Evolutionary conservation across 2,329 filamentous ascomycete genomes (phyloP).

Genomic region (Magnaporthales sp.): DNA sequence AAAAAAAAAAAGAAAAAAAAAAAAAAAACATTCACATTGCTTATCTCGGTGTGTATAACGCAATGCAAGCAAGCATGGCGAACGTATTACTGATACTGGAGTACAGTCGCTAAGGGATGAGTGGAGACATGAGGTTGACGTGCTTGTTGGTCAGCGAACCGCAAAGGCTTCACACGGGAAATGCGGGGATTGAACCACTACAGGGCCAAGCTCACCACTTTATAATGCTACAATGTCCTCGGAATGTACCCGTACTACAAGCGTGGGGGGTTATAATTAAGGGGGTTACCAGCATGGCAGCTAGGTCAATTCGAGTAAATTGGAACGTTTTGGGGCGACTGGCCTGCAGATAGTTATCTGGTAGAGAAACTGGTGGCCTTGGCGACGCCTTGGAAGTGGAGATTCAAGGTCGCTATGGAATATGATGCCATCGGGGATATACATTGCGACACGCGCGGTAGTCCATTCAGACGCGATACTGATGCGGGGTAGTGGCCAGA

Average conservation of each 20-base stretch:
- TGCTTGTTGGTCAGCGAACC: neutral
- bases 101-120: neutral
- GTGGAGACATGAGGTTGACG: neutral
- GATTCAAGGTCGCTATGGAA: neutral
- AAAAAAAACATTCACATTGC: neutral
- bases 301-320: too few species aligned
- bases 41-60: neutral
- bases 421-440: conserved; percentile 5
- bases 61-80: conserved; percentile 2
- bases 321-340: too few species aligned
- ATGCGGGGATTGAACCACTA: neutral
- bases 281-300: neutral
- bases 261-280: neutral
- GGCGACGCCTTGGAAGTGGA: neutral
- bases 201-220: neutral
- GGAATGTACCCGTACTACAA: neutral
- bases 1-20: too few species aligned
- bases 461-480: neutral
- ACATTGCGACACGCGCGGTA: neutral
- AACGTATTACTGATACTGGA: conserved; percentile 2
- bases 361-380: neutral
- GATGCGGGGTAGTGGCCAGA: neutral
- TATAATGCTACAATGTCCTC: neutral
- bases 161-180: neutral
- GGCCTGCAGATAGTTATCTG: neutral